Evolutionary conservation across 192 early-diverging fungal species (phyloP), one percentile per base, ranked within the genome.

Genomic region (Coemansia sp.): DNA sequence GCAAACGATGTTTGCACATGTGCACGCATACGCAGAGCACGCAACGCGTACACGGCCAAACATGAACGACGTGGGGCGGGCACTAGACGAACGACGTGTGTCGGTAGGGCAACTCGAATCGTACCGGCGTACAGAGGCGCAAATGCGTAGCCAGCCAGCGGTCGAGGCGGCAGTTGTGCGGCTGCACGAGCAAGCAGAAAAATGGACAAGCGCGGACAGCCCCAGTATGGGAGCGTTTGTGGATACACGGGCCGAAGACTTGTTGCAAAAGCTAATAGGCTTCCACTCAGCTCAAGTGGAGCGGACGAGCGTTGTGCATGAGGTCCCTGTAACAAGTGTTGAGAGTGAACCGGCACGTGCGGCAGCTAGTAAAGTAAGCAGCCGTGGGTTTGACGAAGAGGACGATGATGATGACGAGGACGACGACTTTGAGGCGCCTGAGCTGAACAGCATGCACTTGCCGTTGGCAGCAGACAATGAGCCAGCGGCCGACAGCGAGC

Each of bases 41-140:
- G 78, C 78, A 10, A 81, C 73, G 2, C 78, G 78, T 53, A 81
- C 78, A 1, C 65, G 78, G 1, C 78, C 78, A 12, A 81, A 81
- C 46, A 69, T 81, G 74, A 81, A 81, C 46, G 78, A 81, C 28
- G 78, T 81, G 4, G 74, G 66, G 14, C 65, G 74, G 17, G 78
- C 74, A 1, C 70, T 81, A 1, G 74, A 81, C 22, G 71, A 80
- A 31, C 67, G 77, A n/a, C 58, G 46, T 5, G 61, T 74, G 10
- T 61, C 76, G 9, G 68, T 59, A 22, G 19, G 64, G 17, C 71
- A 79, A 46, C 52, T 79, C 40, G 64, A 73, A 26, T 52, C 59
- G 37, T 79, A 79, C 57, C 56, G 60, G 10, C 37, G 37, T n/a
- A 55, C 26, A 6, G 76, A 79, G 38, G 52, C 17, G 4, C 50